Evolutionary conservation across 2,329 filamentous ascomycete genomes (phyloP), one percentile per base, ranked within the genome.

Genomic region (Tothia fuscella): DNA sequence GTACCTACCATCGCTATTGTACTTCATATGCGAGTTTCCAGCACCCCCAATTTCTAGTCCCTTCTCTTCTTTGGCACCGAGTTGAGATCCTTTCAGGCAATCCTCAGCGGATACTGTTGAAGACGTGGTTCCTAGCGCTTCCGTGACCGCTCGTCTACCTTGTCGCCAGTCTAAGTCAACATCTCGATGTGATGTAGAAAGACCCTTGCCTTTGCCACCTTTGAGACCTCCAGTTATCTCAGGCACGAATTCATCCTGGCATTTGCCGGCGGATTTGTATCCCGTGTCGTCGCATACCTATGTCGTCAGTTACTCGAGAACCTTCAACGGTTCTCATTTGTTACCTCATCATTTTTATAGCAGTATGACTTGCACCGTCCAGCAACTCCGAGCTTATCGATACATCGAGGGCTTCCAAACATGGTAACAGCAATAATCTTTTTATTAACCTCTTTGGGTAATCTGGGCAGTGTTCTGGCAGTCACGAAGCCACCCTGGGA

Each of bases 401-500:
- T 3, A 25, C 41, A 44, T 14, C 4, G 16, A 3, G 41, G 41
- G 19, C 24, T 24, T 19, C 42, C 38, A 22, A 44, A 44, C 42
- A 44, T 44, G 3, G 42, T 32, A 7, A 44, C 26, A 2, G 42
- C 34, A 9, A 44, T 20, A n/a, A 42, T 30, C 5, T 32, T 29
- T 6, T 19, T 28, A 12, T 44, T 38, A 3, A 32, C 14, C 7
- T 41, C 30, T 9, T 24, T n/a, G 2, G 38, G 38, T 4, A 44
- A n/a, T 22, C 35, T 29, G 5, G 38, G 39, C 24, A 44, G 22
- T 16, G 36, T 21, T 16, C 31, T 9, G 4, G 33, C 36, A 16
- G 35, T 24, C 2, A 33, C 42, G 19, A 44, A 30, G 16, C 37
- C 42, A 6, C 42, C 38, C 21, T 44, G 42, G 6, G 35, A 41